phyloP scores from a whole-genome alignment of 192 early-diverging fungal genomes.

The Funneliformis mosseae region DNA sequence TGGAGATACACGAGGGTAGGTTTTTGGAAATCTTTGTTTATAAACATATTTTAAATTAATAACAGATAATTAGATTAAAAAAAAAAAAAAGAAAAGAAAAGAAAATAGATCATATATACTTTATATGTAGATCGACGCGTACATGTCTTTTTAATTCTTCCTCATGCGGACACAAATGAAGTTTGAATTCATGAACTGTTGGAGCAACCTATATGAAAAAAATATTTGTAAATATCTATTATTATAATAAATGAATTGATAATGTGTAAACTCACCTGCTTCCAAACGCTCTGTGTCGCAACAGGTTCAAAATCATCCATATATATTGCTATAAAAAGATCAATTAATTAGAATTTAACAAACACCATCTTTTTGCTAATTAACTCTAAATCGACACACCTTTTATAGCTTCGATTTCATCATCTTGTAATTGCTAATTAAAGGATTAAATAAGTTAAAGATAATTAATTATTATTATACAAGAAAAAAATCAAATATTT shows the following conservation, averaged over 20 bases:
- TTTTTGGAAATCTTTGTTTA: constrained; percentile 56
- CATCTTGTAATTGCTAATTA: constrained; percentile 59
- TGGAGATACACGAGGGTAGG: constrained; percentile 67
- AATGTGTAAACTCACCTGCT: constrained; percentile 37
- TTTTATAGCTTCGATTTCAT: constrained; percentile 71
- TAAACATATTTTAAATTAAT: constrained; percentile 38
- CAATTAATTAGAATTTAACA: not conserved
- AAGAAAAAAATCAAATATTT: not conserved
- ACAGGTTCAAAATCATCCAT: constrained; percentile 62
- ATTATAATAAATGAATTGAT: not conserved
- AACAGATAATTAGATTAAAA: constrained; percentile 37
- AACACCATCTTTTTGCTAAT: constrained; percentile 41
- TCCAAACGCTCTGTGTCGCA: constrained; percentile 52
- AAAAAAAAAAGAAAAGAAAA: not conserved
- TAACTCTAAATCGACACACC: constrained; percentile 31
- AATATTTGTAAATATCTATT: not conserved
- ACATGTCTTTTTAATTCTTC: constrained; percentile 50
- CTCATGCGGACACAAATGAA: constrained; percentile 53
- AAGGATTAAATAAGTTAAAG: not conserved
- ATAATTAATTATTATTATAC: not conserved
- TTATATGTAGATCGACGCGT: constrained; percentile 55
- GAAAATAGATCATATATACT: constrained; percentile 37
- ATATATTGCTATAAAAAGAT: constrained; percentile 50
- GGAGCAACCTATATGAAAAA: constrained; percentile 42
- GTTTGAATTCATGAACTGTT: constrained; percentile 51